Percentiles rank a stretch among this genome's conserved stretches.
These are phyloP conservation scores for Brassica balearica DNA, from an alignment of 441 rosid genomes.

Conservation along the genomic window DNA sequence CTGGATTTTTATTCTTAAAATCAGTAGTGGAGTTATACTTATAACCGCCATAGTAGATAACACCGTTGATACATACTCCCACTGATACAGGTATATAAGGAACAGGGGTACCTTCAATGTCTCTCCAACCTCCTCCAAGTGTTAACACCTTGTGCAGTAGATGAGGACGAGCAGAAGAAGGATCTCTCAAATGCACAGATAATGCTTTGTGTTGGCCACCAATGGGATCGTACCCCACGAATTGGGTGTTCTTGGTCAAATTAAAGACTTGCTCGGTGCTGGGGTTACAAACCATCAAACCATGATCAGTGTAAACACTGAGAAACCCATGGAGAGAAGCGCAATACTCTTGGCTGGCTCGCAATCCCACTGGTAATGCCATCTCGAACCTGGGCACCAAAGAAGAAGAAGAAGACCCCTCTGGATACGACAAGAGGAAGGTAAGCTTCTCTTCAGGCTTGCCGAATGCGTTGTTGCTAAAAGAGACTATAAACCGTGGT, in stretches of 20 bases:
- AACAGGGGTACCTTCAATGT: neutral
- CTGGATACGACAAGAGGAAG: neutral
- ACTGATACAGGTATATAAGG: neutral
- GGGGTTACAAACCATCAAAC: neutral
- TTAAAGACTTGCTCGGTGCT: slow-evolving; percentile 3
- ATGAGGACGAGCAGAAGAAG: neutral
- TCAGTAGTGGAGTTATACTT: neutral
- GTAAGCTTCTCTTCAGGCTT: neutral
- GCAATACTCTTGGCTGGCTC: neutral
- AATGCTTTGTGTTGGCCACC: neutral
- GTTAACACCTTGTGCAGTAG: slow-evolving; percentile 8
- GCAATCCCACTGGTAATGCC: neutral
- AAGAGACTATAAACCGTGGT: neutral
- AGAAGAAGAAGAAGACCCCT: slow-evolving; percentile 2
- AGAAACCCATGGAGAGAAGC: slow-evolving; percentile 2
- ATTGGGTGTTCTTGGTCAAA: neutral
- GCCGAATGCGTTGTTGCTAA: no score
- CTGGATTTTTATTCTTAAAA: neutral
- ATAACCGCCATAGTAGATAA: slow-evolving; percentile 11
- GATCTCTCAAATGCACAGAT: neutral
- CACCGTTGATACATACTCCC: slow-evolving; percentile 14
- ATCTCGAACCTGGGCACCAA: neutral
- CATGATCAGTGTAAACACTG: neutral
- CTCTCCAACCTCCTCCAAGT: neutral
- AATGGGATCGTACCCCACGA: slow-evolving; percentile 15